These are phyloP conservation scores for Puccinia coronata DNA, from an alignment of 1,284 basidiomycete genomes.

Conservation along the genomic window DNA sequence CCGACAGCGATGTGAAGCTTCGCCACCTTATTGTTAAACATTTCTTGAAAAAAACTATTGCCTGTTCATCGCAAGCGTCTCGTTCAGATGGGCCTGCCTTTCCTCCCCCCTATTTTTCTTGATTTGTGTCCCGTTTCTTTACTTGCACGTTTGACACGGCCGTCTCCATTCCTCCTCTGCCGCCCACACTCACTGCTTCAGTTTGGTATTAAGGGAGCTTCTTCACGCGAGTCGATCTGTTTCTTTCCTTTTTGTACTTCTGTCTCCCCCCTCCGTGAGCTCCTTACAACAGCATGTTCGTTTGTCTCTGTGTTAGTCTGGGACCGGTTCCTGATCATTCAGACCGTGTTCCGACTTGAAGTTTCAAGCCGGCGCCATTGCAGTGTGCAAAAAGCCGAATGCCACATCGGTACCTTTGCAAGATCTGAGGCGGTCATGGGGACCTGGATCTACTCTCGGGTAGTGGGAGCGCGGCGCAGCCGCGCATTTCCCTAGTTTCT, in stretches of 20 bases:
- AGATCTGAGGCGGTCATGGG: no score
- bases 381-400: no score
- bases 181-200: not conserved
- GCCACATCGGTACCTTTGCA: no score
- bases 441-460: no score
- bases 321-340: no score
- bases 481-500: no score
- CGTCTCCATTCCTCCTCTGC: not conserved
- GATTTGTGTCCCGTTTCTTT: not conserved
- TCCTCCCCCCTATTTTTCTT: no score
- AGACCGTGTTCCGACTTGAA: no score
- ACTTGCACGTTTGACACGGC: constrained; percentile 38
- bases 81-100: no score
- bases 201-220: not conserved
- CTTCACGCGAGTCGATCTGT: constrained; percentile 15
- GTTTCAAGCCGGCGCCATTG: no score
- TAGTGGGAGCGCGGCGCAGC: no score
- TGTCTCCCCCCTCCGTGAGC: not conserved
- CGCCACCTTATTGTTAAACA: not conserved
- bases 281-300: not conserved
- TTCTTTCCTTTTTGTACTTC: constrained; percentile 1
- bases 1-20: constrained; percentile 8
- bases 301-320: not conserved
- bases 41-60: not conserved
- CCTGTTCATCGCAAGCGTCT: not conserved